A percentile compares a stretch with the other conserved stretches of the same genome.
Evolutionary conservation across 495 filamentous ascomycete genomes (phyloP).

Genomic region (Aspergillus panamensis): DNA sequence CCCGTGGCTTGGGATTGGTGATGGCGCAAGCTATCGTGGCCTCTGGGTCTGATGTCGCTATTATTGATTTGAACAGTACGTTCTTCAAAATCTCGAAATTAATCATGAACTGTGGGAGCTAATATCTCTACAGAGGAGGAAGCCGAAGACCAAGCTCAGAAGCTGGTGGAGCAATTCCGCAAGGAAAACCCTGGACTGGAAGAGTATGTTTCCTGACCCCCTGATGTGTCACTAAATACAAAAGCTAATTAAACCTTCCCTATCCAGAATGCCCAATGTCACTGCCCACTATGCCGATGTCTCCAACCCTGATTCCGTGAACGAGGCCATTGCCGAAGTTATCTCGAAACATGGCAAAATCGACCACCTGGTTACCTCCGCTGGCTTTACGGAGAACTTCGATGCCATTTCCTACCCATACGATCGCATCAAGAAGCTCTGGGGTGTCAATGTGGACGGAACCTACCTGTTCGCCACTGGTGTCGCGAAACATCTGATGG

Average conservation of each 20-base stretch:
- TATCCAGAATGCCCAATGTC: conserved; percentile 65
- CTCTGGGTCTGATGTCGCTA: conserved; percentile 82
- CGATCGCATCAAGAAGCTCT: conserved; percentile 86
- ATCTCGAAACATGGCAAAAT: conserved; percentile 70
- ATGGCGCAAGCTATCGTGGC: conserved; percentile 88
- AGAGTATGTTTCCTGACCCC: conserved; percentile 43
- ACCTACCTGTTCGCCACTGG: conserved; percentile 85
- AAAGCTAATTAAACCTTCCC: neutral
- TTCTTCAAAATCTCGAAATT: conserved; percentile 14
- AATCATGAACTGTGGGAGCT: neutral
- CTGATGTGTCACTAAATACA: neutral
- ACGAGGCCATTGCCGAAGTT: conserved; percentile 65
- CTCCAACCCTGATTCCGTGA: conserved; percentile 71
- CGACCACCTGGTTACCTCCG: conserved; percentile 90
- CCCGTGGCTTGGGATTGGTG: conserved; percentile 79
- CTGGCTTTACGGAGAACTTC: conserved; percentile 95
- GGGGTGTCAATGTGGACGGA: conserved; percentile 92
- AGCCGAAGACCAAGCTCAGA: conserved; percentile 68
- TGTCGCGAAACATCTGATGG: conserved; percentile 86
- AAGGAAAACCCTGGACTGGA: conserved; percentile 74
- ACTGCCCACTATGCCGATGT: conserved; percentile 91
- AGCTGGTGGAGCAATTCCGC: conserved; percentile 67
- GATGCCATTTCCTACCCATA: conserved; percentile 83
- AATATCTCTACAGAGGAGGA: conserved; percentile 63
- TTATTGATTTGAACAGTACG: conserved; percentile 90